Evolutionary conservation across 192 early-diverging fungal species (phyloP), one percentile per base, ranked within the genome.

Genomic region (Globomyces pollinis-pini): DNA sequence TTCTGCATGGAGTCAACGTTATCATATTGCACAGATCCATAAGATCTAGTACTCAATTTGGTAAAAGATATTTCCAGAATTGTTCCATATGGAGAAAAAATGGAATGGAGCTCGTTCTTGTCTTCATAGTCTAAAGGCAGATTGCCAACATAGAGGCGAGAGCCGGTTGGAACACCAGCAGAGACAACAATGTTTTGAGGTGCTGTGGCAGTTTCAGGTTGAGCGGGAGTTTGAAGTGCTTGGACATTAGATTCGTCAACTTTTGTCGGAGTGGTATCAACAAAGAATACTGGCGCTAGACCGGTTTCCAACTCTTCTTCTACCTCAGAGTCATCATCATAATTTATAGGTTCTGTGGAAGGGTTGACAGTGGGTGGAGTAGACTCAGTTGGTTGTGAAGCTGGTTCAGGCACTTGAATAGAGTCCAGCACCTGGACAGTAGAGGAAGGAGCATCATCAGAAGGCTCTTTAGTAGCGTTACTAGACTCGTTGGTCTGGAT

Each of bases 21-120:
- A 39, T 76, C 78, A 56, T 67, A 81, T 60, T 81, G 79, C 5
- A 81, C 66, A 59, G 74, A 79, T 23, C 79, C 79, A 59, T 70
- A 76, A 1, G 50, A 42, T 1, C 21, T 39, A 5, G 29, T 5
- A 31, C 35, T 36, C 52, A 38, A 32, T 23, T 62, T 57, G 50
- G 76, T 76, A 38, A 81, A 44, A 16, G 63, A 42, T 41, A 81
- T 75, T 42, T 81, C 79, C 11, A 65, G 59, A 56, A 81, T 79
- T 57, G 74, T 74, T 20, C 79, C 79, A 57, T 79, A 81, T 13
- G 61, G 60, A 9, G 70, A 72, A 66, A 81, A 81, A 33, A 81
- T 76, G 12, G 58, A 43, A 15, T 76, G 76, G 20, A 81, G 32
- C 35, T 72, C 79, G 36, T 42, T 28, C 55, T 65, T 70, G 58